A percentile compares a stretch with the other conserved stretches of the same genome.
These are phyloP conservation scores for Pythium graminicola DNA, from an alignment of 352 stramenopile genomes.

Conservation along the genomic window DNA sequence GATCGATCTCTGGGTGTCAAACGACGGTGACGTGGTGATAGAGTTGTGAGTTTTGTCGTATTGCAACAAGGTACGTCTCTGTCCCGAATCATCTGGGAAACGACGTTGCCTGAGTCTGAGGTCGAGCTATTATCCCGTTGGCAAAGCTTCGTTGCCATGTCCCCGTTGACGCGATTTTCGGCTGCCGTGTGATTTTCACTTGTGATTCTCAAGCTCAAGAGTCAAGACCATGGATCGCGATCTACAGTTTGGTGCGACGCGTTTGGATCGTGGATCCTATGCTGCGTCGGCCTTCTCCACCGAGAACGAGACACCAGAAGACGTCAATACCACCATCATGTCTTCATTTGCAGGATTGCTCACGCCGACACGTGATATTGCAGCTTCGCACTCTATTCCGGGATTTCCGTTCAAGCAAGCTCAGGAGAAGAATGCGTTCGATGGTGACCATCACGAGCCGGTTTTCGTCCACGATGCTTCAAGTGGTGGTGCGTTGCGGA, in stretches of 20 bases:
- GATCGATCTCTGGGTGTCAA: no score
- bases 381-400: neutral
- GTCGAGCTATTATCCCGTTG: no score
- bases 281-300: constrained; percentile 9
- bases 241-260: constrained; percentile 11
- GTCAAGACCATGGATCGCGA: constrained; percentile 16
- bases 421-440: neutral
- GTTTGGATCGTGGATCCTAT: constrained; percentile 12
- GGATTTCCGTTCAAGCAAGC: neutral
- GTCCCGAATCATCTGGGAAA: neutral
- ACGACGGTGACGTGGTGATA: neutral
- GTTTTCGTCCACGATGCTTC: neutral
- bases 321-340: neutral
- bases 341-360: neutral
- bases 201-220: neutral
- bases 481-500: constrained; percentile 17
- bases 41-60: neutral
- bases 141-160: no score
- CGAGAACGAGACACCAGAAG: neutral
- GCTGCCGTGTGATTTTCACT: no score
- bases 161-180: no score
- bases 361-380: neutral
- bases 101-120: no score
- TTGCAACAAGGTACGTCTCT: no score
- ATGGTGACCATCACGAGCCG: neutral